phyloP scores from a whole-genome alignment of 2,329 filamentous ascomycete species.

The Neonectria ditissima region DNA sequence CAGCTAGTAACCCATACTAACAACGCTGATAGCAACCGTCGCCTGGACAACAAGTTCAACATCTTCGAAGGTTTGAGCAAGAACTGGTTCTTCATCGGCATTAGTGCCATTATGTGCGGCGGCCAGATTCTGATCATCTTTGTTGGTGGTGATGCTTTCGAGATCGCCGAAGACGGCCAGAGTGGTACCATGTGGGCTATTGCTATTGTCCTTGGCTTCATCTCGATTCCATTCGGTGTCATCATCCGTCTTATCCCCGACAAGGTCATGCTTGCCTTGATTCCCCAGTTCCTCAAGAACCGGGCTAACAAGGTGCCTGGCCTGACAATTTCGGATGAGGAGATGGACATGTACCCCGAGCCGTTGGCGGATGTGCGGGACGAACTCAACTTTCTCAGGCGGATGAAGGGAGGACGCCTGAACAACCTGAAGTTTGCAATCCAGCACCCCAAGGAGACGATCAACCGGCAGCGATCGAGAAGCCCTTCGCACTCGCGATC shows the following conservation, averaged over 20 bases:
- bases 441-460: conserved; percentile 77
- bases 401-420: conserved; percentile 82
- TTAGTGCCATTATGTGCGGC: conserved; percentile 88
- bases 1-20: conserved; percentile 26
- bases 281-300: conserved; percentile 66
- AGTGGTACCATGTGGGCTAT: conserved; percentile 86
- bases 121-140: conserved; percentile 92
- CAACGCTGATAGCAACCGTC: conserved; percentile 74
- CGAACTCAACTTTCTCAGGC: conserved; percentile 83
- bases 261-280: conserved; percentile 64
- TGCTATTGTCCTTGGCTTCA: conserved; percentile 82
- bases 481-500: conserved; percentile 74
- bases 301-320: conserved; percentile 61
- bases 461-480: conserved; percentile 68
- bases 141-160: conserved; percentile 85
- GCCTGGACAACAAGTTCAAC: conserved; percentile 94
- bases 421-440: conserved; percentile 86
- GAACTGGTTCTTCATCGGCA: conserved; percentile 90
- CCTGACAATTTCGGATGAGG: conserved; percentile 73
- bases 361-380: conserved; percentile 81
- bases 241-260: conserved; percentile 88
- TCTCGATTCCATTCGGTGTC: conserved; percentile 88
- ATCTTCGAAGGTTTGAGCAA: conserved; percentile 88
- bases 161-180: conserved; percentile 71
- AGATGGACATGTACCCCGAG: conserved; percentile 77